Base-by-base conservation (phyloP, 2,329 filamentous ascomycete species). In the Fusarium odoratissimum region DNA sequence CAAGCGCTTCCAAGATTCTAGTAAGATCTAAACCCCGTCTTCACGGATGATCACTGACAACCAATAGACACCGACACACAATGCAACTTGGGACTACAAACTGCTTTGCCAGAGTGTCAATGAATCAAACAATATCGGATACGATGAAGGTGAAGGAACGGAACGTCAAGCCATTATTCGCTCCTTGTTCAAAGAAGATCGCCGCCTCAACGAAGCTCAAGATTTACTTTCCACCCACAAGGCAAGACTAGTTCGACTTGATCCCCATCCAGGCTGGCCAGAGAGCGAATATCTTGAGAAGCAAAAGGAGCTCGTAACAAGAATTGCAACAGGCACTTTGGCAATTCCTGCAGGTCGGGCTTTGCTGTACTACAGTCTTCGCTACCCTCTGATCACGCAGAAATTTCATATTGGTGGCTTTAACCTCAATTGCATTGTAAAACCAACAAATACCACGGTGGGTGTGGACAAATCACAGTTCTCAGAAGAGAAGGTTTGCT, bases 401-500 rank as follows among this genome's bases (percentile, higher is more conserved):
- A 97, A 95, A 78, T 94, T 97, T 75, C 91, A 92, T 19, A 92
- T 98, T 48, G 90, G 93, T 54, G 95, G 95, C 1, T 99, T 99
- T 83, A 97, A 95, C 72, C 87, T 97, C 40, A 94, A 93, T 59
- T 98, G 95, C 78, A 86, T 96, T 13, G 95, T 99, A 85, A 96
- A 95, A 79, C 96, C 97, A 6, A 91, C 93, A 69, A 96, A 97
- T 72, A 95, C 95, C 40, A 97, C 94, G 5, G 93, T 99, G 35
- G 95, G 94, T n/a, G 95, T 96, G 11, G 96, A 99, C 79, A 94
- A 95, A 77, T 87, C 88, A 10, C 86, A 92, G 5, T 97, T 97
- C 77, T 95, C 93, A 0, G 96, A 99, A 82, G 96, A 99, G 77
- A 98, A 97, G 81, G 94, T 97, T 44, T 95, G 94, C 79, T 99